Conservation (phyloP, 1,284 basidiomycete species). For the Cryptococcus wingfieldii region DNA sequence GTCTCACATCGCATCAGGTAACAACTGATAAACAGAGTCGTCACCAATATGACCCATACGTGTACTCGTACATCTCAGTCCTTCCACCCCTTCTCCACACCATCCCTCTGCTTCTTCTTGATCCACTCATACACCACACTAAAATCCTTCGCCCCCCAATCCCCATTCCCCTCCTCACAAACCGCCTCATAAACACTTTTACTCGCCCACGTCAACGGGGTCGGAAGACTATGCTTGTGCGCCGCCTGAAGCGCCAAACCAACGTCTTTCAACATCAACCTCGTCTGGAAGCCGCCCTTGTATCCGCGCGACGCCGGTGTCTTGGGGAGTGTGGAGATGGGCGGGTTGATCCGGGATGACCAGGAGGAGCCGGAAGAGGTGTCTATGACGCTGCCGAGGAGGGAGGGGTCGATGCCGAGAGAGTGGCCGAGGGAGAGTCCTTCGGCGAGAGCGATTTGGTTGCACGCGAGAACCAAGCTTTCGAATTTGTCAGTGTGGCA, state of each 20-base stretch:
- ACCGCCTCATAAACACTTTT: conserved; percentile 40
- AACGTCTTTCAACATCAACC: conserved; percentile 47
- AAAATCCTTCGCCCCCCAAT: conserved; percentile 39
- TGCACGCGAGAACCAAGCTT: conserved; percentile 44
- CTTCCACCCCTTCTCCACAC: conserved; percentile 44
- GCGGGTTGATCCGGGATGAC: conserved; percentile 42
- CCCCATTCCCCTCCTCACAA: conserved; percentile 31
- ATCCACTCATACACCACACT: conserved; percentile 47
- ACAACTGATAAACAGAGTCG: too few species aligned
- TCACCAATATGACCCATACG: too few species aligned
- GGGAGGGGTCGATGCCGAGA: conserved; percentile 33
- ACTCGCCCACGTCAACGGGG: conserved; percentile 42
- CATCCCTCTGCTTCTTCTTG: conserved; percentile 32
- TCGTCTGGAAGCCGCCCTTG: conserved; percentile 38
- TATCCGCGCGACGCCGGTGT: conserved; percentile 38
- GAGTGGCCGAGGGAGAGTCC: conserved; percentile 38
- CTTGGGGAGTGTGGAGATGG: conserved; percentile 29
- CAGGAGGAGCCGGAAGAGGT: conserved; percentile 42
- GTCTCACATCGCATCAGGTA: too few species aligned
- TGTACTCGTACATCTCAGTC: conserved; percentile 2
- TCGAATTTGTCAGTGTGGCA: background rate
- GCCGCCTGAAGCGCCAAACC: conserved; percentile 40
- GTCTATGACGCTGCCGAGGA: conserved; percentile 42
- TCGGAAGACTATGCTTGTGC: conserved; percentile 30
- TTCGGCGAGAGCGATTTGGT: conserved; percentile 46